phyloP scores from a whole-genome alignment of 2,329 filamentous ascomycete species.

The Biscogniauxia sp. region DNA sequence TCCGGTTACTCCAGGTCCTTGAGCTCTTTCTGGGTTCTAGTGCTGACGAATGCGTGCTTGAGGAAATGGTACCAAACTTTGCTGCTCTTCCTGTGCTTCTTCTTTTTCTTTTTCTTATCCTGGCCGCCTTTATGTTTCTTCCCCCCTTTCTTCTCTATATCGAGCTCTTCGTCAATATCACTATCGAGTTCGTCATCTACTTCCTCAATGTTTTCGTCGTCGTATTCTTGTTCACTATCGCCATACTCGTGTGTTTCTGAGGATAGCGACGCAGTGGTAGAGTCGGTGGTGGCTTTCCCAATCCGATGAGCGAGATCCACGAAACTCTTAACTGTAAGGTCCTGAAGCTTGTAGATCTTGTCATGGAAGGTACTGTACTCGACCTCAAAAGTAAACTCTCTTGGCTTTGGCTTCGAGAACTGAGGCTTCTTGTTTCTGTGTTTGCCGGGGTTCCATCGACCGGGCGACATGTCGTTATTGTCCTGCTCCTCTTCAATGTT shows the following conservation, averaged over 20 bases:
- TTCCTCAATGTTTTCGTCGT: slow-evolving; percentile 28
- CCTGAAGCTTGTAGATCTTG: slow-evolving; percentile 68
- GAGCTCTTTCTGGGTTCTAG: slow-evolving; percentile 64
- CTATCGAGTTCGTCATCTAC: slow-evolving; percentile 27
- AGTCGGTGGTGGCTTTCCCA: slow-evolving; percentile 47
- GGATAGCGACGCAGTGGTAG: slow-evolving; percentile 19
- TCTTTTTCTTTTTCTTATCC: slow-evolving; percentile 54
- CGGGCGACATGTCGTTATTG: slow-evolving; percentile 30
- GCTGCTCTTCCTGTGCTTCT: slow-evolving; percentile 56
- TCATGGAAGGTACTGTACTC: slow-evolving; percentile 86
- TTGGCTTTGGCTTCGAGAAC: slow-evolving; percentile 54
- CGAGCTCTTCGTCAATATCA: slow-evolving; percentile 6
- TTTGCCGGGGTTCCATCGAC: slow-evolving; percentile 63
- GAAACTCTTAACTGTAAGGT: slow-evolving; percentile 81
- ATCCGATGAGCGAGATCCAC: slow-evolving; percentile 79
- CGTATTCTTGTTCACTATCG: neutral
- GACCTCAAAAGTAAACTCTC: slow-evolving; percentile 70
- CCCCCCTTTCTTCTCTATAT: slow-evolving; percentile 48
- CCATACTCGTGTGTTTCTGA: neutral
- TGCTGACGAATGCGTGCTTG: slow-evolving; percentile 75
- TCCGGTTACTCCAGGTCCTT: slow-evolving; percentile 36
- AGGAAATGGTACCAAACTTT: slow-evolving; percentile 78
- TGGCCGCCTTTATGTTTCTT: slow-evolving; percentile 48
- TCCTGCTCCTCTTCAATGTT: slow-evolving; percentile 25
- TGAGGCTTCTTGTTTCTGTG: slow-evolving; percentile 58